Base-by-base conservation (phyloP, 1,284 basidiomycete species). In the Leucocoprinus gongylophorus region DNA sequence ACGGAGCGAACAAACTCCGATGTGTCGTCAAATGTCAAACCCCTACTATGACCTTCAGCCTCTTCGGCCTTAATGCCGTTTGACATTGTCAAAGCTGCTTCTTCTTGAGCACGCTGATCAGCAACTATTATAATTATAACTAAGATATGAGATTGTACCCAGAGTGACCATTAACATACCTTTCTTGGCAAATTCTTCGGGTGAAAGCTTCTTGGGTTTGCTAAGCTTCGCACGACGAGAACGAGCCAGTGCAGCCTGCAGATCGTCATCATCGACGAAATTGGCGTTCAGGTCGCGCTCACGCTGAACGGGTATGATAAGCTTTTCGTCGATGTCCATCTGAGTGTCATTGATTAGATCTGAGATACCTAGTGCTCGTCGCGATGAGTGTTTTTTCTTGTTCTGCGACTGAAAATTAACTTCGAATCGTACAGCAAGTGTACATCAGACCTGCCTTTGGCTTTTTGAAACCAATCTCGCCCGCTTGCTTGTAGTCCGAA, bases 231-330 rank as follows among this genome's bases (percentile, higher is more conserved):
- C 85, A 61, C 89, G 80, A 54, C 97, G 78, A 53, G 91, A 83
- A 17, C 90, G 81, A 21, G 95, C 88, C 50, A 99, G 76, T 26
- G 91, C 91, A 30, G 91, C 91, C 74, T 97, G 94, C 35, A 99
- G 78, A 63, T 99, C 97, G 67, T 99, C 97, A 66, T 99, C 97
- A 70, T 99, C 97, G 57, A 99, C 87, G 67, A 98, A 89, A 70
- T 97, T 95, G 55, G 78, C 76, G 61, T 93, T 83, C 51, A 86
- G 73, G 65, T 93, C 81, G 61, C 84, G 74, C 60, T 71, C 71
- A 58, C 81, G 75, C 56, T 81, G 78, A 46, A 79, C 68, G 55
- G 81, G 79, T 50, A 78, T 67, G 56, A 80, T 69, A 43, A 81
- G 78, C 58, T 79, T 82, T 58, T 80, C 73, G 60, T 93, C 92